These are phyloP conservation scores for Leishmania gerbilli DNA, from an alignment of 208 protist species.

Conservation along the genomic window DNA sequence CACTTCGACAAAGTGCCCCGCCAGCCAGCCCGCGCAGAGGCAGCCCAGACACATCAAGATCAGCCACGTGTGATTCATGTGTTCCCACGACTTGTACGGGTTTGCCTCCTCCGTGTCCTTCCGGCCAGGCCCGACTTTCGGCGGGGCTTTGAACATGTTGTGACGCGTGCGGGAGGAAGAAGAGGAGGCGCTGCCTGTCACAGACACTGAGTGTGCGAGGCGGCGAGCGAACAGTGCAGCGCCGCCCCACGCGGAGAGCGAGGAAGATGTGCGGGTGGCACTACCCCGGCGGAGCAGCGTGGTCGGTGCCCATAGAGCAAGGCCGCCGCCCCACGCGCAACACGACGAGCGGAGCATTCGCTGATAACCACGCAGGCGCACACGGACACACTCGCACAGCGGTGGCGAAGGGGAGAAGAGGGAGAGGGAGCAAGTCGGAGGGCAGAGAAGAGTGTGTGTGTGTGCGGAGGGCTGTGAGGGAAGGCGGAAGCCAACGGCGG, in stretches of 20 bases:
- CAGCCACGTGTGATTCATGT: constrained; percentile 86
- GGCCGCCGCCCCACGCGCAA: constrained; percentile 5
- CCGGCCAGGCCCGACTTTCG: constrained; percentile 50
- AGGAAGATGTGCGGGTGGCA: background rate
- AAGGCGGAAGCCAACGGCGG: background rate
- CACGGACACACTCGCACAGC: background rate
- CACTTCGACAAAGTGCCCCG: constrained; percentile 70
- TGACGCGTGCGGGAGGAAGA: background rate
- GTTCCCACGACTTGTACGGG: constrained; percentile 88
- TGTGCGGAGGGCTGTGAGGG: background rate
- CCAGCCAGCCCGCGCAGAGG: constrained; percentile 65
- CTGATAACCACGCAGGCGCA: background rate
- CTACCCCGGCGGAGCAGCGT: background rate
- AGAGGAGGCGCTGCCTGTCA: background rate
- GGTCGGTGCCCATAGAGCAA: background rate
- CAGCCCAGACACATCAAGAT: constrained; percentile 82
- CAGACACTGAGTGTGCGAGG: background rate
- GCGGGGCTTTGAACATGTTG: constrained; percentile 48
- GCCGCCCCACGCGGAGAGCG: background rate
- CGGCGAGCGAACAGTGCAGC: background rate
- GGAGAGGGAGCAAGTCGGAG: background rate
- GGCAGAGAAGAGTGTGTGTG: background rate
- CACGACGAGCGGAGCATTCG: constrained; percentile 18
- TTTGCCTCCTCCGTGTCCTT: constrained; percentile 60
- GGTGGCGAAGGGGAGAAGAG: background rate